A percentile compares a stretch with the other conserved stretches of the same genome.
These are phyloP conservation scores for Blastobotrys robertii DNA, from an alignment of 805 yeast genomes.

Conservation along the genomic window DNA sequence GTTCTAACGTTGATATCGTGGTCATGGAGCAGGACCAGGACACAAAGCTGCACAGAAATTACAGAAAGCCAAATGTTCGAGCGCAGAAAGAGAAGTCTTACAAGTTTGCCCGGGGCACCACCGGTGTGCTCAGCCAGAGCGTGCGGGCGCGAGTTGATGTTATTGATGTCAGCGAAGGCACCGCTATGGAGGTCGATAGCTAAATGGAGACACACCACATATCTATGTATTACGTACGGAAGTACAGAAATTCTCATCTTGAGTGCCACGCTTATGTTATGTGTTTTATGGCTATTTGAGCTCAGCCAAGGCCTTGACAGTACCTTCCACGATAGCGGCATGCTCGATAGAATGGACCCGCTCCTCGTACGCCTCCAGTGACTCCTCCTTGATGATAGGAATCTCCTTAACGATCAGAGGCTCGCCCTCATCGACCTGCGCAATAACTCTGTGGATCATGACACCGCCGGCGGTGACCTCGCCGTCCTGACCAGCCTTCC, in stretches of 20 bases:
- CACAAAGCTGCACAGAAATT: conserved; percentile 75
- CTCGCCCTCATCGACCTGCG: conserved; percentile 89
- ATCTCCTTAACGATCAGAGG: conserved; percentile 79
- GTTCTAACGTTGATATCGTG: conserved; percentile 95
- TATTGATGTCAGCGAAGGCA: conserved; percentile 39
- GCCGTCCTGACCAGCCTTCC: conserved; percentile 89
- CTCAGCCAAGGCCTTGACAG: conserved; percentile 45
- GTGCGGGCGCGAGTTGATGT: conserved; percentile 58
- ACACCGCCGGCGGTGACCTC: conserved; percentile 72
- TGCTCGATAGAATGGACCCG: conserved; percentile 84
- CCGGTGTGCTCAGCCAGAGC: conserved; percentile 67
- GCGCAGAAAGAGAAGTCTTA: conserved; percentile 73
- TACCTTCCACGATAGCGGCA: conserved; percentile 86
- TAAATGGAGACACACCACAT: neutral
- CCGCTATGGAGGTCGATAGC: conserved; percentile 42
- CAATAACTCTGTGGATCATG: conserved; percentile 95
- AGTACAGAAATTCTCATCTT: neutral
- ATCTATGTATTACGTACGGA: neutral
- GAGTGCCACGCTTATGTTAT: too few relatives aligned
- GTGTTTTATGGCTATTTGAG: too few relatives aligned
- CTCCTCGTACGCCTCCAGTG: conserved; percentile 67
- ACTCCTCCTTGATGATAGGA: conserved; percentile 59
- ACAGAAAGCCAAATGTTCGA: conserved; percentile 84
- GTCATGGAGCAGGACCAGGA: conserved; percentile 82
- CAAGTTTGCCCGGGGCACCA: conserved; percentile 88